Evolutionary conservation across 768 basidiomycete genomes (phyloP).

Genomic region (Pleurotus salmoneostramineus): DNA sequence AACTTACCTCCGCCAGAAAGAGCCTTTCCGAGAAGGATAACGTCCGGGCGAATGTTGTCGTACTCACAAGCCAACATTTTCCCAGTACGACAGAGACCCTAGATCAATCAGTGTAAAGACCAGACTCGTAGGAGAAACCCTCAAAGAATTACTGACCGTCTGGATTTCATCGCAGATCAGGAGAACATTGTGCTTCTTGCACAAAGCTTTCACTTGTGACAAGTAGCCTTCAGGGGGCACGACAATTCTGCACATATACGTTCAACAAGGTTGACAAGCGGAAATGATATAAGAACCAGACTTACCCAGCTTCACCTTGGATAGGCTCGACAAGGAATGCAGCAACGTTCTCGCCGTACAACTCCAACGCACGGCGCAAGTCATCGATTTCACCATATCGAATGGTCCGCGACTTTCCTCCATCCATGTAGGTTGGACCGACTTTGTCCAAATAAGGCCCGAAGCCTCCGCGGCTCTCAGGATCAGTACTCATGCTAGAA

Average conservation of each 20-base stretch:
- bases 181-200: slow-evolving; percentile 91
- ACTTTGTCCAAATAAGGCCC: slow-evolving; percentile 88
- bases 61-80: slow-evolving; percentile 91
- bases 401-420: slow-evolving; percentile 53
- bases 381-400: slow-evolving; percentile 83
- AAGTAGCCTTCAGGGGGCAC: slow-evolving; percentile 91
- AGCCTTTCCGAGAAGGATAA: slow-evolving; percentile 93
- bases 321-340: slow-evolving; percentile 97
- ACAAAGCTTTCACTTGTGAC: slow-evolving; percentile 68
- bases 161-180: slow-evolving; percentile 98
- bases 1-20: slow-evolving; percentile 87
- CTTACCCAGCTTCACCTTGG: slow-evolving; percentile 97
- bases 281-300: background rate
- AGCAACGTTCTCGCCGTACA: slow-evolving; percentile 79
- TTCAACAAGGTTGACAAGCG: background rate
- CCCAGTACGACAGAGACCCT: slow-evolving; percentile 91
- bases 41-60: slow-evolving; percentile 85
- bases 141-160: slow-evolving; percentile 50
- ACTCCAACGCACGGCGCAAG: slow-evolving; percentile 74
- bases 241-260: slow-evolving; percentile 61
- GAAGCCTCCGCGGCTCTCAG: slow-evolving; percentile 81
- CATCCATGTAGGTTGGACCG: slow-evolving; percentile 71
- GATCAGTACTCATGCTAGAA: slow-evolving; percentile 89
- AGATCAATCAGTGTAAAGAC: slow-evolving; percentile 3
- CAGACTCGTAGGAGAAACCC: background rate